These are phyloP conservation scores for Margaritispora aquatica DNA, from an alignment of 495 filamentous ascomycete genomes.

Conservation along the genomic window DNA sequence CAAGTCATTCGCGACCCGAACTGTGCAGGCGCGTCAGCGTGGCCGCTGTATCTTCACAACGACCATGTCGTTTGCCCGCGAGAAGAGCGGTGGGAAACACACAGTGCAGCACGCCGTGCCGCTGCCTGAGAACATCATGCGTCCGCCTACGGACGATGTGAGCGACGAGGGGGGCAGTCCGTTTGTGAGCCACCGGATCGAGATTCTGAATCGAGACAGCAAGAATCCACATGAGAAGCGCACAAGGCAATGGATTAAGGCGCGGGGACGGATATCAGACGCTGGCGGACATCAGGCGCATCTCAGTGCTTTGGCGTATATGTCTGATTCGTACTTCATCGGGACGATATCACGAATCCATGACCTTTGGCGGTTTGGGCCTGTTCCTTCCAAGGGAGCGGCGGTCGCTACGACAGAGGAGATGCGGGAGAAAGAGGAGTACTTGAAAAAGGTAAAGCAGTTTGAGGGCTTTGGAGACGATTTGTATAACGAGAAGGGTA, in stretches of 20 bases:
- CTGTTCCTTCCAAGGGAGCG: constrained; percentile 27
- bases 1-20: constrained; percentile 86
- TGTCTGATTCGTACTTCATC: constrained; percentile 88
- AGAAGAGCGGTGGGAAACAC: constrained; percentile 57
- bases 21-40: constrained; percentile 85
- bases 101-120: constrained; percentile 53
- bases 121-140: constrained; percentile 46
- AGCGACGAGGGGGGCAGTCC: constrained; percentile 31
- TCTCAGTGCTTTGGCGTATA: constrained; percentile 82
- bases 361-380: constrained; percentile 57
- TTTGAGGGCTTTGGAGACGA: constrained; percentile 29
- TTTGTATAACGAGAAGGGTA: constrained; percentile 21
- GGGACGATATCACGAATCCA: constrained; percentile 78
- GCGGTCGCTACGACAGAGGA: constrained; percentile 23
- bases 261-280: constrained; percentile 64
- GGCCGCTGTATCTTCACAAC: constrained; percentile 93
- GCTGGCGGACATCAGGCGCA: constrained; percentile 74
- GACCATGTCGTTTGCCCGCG: constrained; percentile 79
- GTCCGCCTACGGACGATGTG: constrained; percentile 21
- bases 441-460: constrained; percentile 31
- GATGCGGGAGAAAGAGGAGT: constrained; percentile 34
- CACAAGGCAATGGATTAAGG: constrained; percentile 72
- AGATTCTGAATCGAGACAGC: constrained; percentile 38
- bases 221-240: constrained; percentile 56
- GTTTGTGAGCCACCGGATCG: constrained; percentile 51